Percentiles rank a stretch among this genome's conserved stretches.
Conservation (phyloP, 139 green algal genomes). For the Coelastrella sp. region DNA sequence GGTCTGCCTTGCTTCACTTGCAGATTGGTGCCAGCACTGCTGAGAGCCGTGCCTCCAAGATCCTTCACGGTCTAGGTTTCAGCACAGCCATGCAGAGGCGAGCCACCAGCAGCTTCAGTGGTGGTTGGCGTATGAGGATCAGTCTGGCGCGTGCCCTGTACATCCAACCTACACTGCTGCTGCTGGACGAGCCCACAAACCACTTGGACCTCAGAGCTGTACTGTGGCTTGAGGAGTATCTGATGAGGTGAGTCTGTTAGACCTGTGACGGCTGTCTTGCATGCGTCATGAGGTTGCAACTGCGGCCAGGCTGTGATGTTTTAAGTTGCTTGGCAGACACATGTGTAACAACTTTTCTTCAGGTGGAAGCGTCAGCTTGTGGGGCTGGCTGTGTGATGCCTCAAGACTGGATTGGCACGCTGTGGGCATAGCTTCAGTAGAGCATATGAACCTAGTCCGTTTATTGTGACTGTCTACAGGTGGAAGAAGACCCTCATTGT, state of each 20-base stretch:
- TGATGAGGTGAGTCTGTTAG: constrained; percentile 50
- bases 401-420: too few species aligned
- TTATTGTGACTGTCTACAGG: constrained; percentile 46
- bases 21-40: constrained; percentile 87
- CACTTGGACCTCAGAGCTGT: constrained; percentile 97
- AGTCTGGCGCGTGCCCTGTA: constrained; percentile 97
- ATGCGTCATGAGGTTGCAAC: too few species aligned
- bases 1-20: background rate
- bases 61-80: constrained; percentile 98
- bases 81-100: constrained; percentile 91
- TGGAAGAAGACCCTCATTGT: constrained; percentile 99
- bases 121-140: constrained; percentile 99
- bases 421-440: too few species aligned
- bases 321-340: too few species aligned
- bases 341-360: too few species aligned
- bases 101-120: constrained; percentile 82
- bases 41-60: constrained; percentile 95
- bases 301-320: too few species aligned
- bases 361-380: too few species aligned
- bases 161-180: constrained; percentile 97
- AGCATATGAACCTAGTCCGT: too few species aligned
- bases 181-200: constrained; percentile 99
- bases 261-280: too few species aligned
- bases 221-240: constrained; percentile 95
- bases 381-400: too few species aligned